Percentiles rank a stretch among this genome's conserved stretches.
These are phyloP conservation scores for Citrus australasica DNA, from an alignment of 345 rosid genomes.

Conservation along the genomic window DNA sequence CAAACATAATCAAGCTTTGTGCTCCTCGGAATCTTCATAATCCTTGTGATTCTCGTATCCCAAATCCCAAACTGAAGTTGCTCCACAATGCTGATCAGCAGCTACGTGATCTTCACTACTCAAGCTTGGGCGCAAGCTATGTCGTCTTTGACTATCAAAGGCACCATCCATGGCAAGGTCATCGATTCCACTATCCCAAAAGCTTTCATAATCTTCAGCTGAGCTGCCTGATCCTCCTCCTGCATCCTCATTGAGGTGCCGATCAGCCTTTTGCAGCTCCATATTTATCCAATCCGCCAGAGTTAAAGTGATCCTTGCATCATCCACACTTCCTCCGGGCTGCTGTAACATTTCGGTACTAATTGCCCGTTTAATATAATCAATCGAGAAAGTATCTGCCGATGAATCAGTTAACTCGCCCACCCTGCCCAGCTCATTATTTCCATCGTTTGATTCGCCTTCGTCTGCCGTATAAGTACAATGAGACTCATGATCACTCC, in stretches of 20 bases:
- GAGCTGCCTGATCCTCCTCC: slow-evolving; percentile 6
- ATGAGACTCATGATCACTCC: slow-evolving; percentile 36
- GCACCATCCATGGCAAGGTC: slow-evolving; percentile 19
- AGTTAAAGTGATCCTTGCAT: neutral
- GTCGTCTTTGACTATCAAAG: slow-evolving; percentile 2
- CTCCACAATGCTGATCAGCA: neutral
- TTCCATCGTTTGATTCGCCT: slow-evolving; percentile 11
- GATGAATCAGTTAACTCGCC: neutral
- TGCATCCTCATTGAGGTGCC: neutral
- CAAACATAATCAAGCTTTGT: neutral
- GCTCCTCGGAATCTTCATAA: neutral
- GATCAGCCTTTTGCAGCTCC: slow-evolving; percentile 17
- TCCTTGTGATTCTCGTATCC: slow-evolving; percentile 10
- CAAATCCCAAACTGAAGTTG: slow-evolving; percentile 39
- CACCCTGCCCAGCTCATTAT: neutral
- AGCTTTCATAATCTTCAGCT: slow-evolving; percentile 16
- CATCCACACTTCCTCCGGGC: neutral
- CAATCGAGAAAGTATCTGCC: neutral
- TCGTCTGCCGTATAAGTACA: slow-evolving; percentile 16
- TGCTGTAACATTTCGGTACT: neutral
- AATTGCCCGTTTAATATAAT: neutral
- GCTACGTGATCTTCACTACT: neutral
- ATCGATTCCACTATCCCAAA: slow-evolving; percentile 20
- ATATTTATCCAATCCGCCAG: slow-evolving; percentile 15
- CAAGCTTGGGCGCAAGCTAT: slow-evolving; percentile 4